Evolutionary conservation across 495 filamentous ascomycete genomes (phyloP), one percentile per base, ranked within the genome.

Genomic region (Cercophora scortea): DNA sequence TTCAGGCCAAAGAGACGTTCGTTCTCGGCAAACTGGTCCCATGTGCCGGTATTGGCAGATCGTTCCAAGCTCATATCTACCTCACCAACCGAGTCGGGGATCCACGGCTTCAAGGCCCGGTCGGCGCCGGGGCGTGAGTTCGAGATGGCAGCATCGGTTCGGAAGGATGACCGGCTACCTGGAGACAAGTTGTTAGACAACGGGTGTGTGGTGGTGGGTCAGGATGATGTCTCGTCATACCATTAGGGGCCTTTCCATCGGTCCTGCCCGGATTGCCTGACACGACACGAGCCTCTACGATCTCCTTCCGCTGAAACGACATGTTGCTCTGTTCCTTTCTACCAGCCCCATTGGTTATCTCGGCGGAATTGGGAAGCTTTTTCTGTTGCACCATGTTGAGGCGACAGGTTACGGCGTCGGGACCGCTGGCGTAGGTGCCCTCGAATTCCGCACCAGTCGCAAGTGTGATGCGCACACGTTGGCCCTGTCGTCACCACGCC

Each of bases 11-110:
- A 97, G 4, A 88, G 82, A 35, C 82, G 78, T 66, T 94, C 86
- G 58, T 98, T 97, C 41, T 77, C 82, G 61, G 88, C 87, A 60
- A 99, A 99, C 64, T 99, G 93, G 65, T 99, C 90, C 93, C 93
- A 99, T 16, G 61, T 49, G 47, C 76, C 80, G 6, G 67, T 65
- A 16, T 64, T 59, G 1, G 58, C 52, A 35, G 74, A 58, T 33
- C 72, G 78, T 57, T 94, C 90, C 33, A 95, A 71, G 41, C 86
- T 85, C 56, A 86, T 65, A 57, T 90, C 82, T 33, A 80, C 61
- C 35, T 75, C 77, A 9, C 73, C 68, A 47, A 80, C 82, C n/a
- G 77, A 68, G 45, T 76, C 78, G n/a, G 89, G 81, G 47, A 89
- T 83, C 93, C 93, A 98, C 47, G 79, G 84, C 62, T 96, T 83